A percentile compares a stretch with the other conserved stretches of the same genome.
Conservation (phyloP, 768 basidiomycete species). For the Lactarius sanguifluus region DNA sequence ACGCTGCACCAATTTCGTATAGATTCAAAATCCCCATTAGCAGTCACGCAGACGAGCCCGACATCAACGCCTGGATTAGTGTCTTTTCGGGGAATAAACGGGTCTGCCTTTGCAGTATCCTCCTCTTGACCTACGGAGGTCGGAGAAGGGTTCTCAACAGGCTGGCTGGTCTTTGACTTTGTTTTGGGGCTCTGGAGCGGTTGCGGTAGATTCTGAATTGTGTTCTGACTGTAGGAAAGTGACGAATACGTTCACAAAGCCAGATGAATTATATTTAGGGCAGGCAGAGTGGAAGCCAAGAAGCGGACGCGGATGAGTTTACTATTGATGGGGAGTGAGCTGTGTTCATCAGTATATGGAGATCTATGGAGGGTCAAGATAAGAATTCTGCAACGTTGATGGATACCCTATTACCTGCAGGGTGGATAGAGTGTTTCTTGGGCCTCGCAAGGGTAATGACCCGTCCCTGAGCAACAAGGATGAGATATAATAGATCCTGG, state of each 20-base stretch:
- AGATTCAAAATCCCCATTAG: slow-evolving; percentile 81
- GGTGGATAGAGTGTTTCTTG: slow-evolving; percentile 92
- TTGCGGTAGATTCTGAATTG: neutral
- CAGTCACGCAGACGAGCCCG: slow-evolving; percentile 78
- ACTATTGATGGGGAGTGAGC: slow-evolving; percentile 77
- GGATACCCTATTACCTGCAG: slow-evolving; percentile 56
- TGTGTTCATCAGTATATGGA: slow-evolving; percentile 91
- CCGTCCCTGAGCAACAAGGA: slow-evolving; percentile 74
- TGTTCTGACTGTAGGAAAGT: slow-evolving; percentile 52
- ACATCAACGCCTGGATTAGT: slow-evolving; percentile 28
- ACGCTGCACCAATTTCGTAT: slow-evolving; percentile 73
- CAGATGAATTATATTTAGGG: slow-evolving; percentile 89
- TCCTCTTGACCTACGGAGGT: slow-evolving; percentile 3
- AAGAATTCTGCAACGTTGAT: slow-evolving; percentile 6
- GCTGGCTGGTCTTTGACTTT: slow-evolving; percentile 10
- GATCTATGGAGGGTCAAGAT: slow-evolving; percentile 48
- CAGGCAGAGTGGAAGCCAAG: slow-evolving; percentile 94
- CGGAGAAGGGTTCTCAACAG: slow-evolving; percentile 3
- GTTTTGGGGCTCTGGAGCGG: slow-evolving; percentile 13
- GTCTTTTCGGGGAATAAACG: slow-evolving; percentile 1
- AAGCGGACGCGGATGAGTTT: slow-evolving; percentile 76
- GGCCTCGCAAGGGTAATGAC: slow-evolving; percentile 89
- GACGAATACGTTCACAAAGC: slow-evolving; percentile 91
- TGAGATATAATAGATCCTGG: slow-evolving; percentile 88
- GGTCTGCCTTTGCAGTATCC: neutral